Conservation (phyloP, 345 rosid species). For the Citrus cavaleriei region DNA sequence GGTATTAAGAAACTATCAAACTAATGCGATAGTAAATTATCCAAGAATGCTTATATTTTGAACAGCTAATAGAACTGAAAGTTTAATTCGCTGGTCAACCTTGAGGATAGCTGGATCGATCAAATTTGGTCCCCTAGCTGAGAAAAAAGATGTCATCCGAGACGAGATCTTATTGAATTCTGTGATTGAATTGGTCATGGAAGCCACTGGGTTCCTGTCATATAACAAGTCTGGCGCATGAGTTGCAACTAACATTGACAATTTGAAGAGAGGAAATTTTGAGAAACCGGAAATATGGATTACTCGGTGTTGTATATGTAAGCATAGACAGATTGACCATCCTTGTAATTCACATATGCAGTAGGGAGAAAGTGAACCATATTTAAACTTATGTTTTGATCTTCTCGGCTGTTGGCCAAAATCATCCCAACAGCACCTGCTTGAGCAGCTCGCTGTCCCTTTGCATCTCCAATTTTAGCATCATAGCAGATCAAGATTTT, state of each 20-base stretch:
- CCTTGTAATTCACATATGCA: slow-evolving; percentile 2
- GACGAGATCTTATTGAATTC: slow-evolving; percentile 11
- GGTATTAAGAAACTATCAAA: too few relatives aligned
- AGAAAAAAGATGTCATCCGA: slow-evolving; percentile 29
- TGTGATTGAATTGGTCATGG: slow-evolving; percentile 12
- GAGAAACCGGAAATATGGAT: too few relatives aligned
- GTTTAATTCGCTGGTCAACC: slow-evolving; percentile 13
- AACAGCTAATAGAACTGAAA: background rate
- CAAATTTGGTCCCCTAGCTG: slow-evolving; percentile 36
- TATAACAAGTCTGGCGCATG: too few relatives aligned
- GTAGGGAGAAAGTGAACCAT: slow-evolving; percentile 43
- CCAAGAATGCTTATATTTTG: too few relatives aligned
- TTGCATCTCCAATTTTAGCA: slow-evolving; percentile 18
- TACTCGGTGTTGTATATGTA: too few relatives aligned
- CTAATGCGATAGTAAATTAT: background rate
- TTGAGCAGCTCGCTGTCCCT: slow-evolving; percentile 28
- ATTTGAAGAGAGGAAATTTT: too few relatives aligned
- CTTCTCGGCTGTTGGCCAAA: slow-evolving; percentile 20
- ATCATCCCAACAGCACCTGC: slow-evolving; percentile 62
- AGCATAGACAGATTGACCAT: too few relatives aligned
- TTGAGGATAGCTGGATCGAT: slow-evolving; percentile 38
- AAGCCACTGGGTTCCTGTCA: slow-evolving; percentile 30
- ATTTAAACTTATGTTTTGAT: too few relatives aligned
- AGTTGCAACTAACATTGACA: too few relatives aligned
- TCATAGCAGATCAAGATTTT: slow-evolving; percentile 41